Evolutionary conservation across 306 rosid species (phyloP).

Genomic region (Pachyrhizus erosus): DNA sequence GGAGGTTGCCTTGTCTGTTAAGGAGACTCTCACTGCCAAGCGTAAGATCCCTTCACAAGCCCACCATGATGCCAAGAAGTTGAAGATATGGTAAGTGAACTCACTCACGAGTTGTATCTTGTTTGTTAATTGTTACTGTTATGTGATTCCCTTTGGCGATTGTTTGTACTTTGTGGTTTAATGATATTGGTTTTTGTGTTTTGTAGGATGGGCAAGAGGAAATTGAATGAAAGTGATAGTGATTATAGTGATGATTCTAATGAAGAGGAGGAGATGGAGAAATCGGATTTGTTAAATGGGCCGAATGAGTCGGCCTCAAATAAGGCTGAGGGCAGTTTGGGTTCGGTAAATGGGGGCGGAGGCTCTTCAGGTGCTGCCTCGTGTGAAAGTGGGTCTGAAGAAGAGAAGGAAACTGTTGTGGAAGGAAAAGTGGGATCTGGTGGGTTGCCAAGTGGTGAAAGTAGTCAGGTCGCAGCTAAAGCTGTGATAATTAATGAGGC

Average conservation of each 20-base stretch:
- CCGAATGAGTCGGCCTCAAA: slow-evolving; percentile 60
- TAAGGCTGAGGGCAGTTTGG: slow-evolving; percentile 72
- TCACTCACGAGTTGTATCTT: neutral
- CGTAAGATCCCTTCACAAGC: slow-evolving; percentile 49
- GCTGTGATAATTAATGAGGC: slow-evolving; percentile 39
- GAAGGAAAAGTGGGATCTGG: slow-evolving; percentile 47
- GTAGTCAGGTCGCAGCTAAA: slow-evolving; percentile 31
- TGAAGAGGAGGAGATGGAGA: slow-evolving; percentile 63
- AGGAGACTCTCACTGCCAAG: slow-evolving; percentile 67
- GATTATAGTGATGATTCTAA: slow-evolving; percentile 75
- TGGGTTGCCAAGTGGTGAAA: slow-evolving; percentile 40
- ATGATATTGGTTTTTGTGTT: slow-evolving; percentile 30
- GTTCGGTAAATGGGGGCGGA: slow-evolving; percentile 64
- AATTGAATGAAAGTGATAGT: slow-evolving; percentile 68
- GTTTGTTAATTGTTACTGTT: neutral
- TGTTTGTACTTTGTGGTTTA: neutral
- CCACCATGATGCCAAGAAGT: slow-evolving; percentile 56
- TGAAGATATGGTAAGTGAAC: slow-evolving; percentile 72
- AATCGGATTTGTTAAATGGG: slow-evolving; percentile 59
- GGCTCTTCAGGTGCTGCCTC: slow-evolving; percentile 59
- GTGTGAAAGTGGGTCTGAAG: slow-evolving; percentile 76
- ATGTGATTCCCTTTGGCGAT: neutral
- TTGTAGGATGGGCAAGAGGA: slow-evolving; percentile 89
- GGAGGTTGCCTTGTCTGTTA: slow-evolving; percentile 74
- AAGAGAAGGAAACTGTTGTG: slow-evolving; percentile 64